Conservation (phyloP, 2,329 filamentous ascomycete genomes). For the Exophiala xenobiotica region DNA sequence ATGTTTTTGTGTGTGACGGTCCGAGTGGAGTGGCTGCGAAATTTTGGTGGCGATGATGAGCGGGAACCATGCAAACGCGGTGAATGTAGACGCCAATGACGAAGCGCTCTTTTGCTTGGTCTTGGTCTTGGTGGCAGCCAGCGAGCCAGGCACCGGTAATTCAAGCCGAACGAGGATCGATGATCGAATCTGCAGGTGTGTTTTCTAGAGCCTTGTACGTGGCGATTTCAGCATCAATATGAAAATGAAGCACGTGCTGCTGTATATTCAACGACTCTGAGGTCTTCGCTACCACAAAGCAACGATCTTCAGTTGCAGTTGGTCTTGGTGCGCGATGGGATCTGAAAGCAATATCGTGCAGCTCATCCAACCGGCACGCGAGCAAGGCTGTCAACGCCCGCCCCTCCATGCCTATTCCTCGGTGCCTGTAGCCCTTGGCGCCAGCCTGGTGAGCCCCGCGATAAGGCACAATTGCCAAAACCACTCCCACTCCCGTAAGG, state of each 20-base stretch:
- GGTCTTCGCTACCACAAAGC: not conserved
- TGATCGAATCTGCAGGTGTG: too few species aligned
- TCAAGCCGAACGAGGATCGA: not conserved
- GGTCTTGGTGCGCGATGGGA: too few species aligned
- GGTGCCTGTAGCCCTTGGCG: constrained; percentile 12
- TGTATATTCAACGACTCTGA: not conserved
- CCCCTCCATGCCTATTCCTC: constrained; percentile 6
- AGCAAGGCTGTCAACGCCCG: too few species aligned
- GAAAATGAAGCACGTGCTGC: not conserved
- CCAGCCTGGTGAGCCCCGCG: constrained; percentile 18
- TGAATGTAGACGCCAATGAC: constrained; percentile 2
- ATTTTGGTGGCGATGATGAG: constrained; percentile 11
- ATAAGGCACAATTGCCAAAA: too few species aligned
- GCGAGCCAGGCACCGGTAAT: not conserved
- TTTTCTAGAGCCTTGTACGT: too few species aligned
- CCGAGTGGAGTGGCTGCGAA: constrained; percentile 2
- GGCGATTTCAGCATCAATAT: too few species aligned
- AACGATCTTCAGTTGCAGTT: too few species aligned
- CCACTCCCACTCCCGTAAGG: too few species aligned
- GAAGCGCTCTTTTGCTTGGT: not conserved
- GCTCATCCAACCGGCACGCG: too few species aligned
- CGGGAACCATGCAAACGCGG: not conserved
- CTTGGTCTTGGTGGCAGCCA: not conserved
- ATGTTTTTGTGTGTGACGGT: not conserved
- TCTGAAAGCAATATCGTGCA: too few species aligned